Base-by-base conservation (phyloP, 2,329 filamentous ascomycete genomes). In the Nemania abortiva region DNA sequence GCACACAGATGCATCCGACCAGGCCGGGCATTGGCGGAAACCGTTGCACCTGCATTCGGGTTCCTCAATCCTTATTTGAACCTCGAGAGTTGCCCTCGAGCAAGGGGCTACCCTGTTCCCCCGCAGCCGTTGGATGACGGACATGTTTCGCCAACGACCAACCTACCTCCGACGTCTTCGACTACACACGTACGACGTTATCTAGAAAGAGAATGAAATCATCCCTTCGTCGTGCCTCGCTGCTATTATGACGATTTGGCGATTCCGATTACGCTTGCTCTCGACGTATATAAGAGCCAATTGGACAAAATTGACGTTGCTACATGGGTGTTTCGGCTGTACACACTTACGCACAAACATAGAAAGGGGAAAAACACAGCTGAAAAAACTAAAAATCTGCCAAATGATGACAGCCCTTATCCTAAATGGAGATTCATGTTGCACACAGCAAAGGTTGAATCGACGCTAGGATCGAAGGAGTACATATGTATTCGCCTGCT, bases 401-500 rank as follows among this genome's bases (percentile, higher is more conserved):
- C 52, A 37, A 31, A 54, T 34, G 50, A 54, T 29, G 24, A 31
- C 50, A 20, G 18, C 27, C 27, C 52, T 6, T 31, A 52, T 27
- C 42, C 39, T 4, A 52, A 37, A 7, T 27, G 6, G 11, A 31
- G 24, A 1, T 27, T 29, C 39, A 24, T 9, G 63, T 65, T 45
- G 37, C 62, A 53, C 49, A 50, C 39, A 42, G n/a, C 11, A 22
- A 54, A 55, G 11, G 3, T 24, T 55, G 24, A 45, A 24, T 37
- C 50, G 54, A 45, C 58, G 64, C 67, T 70, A 70, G 34, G 54
- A 63, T 63, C 6, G 53, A 69, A 59, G 4, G 29, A 54, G 63
- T 54, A 27, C 24, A 27, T 27, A 27, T 27, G 24, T 27, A 66
- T 55, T 27, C n/a, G 20, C 6, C 42, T 20, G 1, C 42, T 20